Evolutionary conservation across 2,329 filamentous ascomycete genomes (phyloP), one percentile per base, ranked within the genome.

Genomic region (Chaetomium globosum): DNA sequence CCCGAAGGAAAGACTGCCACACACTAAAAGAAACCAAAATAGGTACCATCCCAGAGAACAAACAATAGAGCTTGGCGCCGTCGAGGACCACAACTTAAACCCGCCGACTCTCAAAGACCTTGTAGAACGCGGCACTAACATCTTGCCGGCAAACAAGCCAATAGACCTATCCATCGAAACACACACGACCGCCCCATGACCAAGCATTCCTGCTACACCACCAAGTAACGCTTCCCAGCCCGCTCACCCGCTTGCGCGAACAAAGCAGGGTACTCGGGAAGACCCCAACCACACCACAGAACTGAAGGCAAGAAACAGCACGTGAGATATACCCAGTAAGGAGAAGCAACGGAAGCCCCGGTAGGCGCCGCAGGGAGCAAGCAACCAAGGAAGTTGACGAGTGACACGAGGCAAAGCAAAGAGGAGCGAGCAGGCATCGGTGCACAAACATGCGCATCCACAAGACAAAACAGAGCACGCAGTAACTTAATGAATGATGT

Each of bases 401-500:
- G 57, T 39, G 21, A 7, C 13, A 9, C 19, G 16, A 10, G 36
- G 33, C 1, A 30, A 58, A 13, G 23, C 23, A 49, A 6, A 60
- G 48, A 13, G 30, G 21, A 30, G n/a, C 13, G 23, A 43, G 23
- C 21, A 57, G 52, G 16, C 30, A 48, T 43, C 21, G 33, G 19
- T 26, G 49, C 2, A 26, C 58, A 61, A 46, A 21, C 58, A 43
- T 48, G 4, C 48, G 19, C 39, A 58, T 19, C 13, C 30, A 8
- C 10, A 55, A 13, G 39, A 57, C 55, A 46, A 36, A n/a, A n/a
- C 39, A 19, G 9, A 46, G 26, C 36, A 56, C 13, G 52, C 52
- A 56, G 28, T 19, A 49, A 26, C 19, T 56, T 48, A 56, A 54
- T 28, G 59, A 56, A 54, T 36, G 59, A 51, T 55, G n/a, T 26